Percentiles rank a stretch among this genome's conserved stretches.
Evolutionary conservation across 2,329 filamentous ascomycete species (phyloP).

Genomic region (Macroventuria anomochaeta): DNA sequence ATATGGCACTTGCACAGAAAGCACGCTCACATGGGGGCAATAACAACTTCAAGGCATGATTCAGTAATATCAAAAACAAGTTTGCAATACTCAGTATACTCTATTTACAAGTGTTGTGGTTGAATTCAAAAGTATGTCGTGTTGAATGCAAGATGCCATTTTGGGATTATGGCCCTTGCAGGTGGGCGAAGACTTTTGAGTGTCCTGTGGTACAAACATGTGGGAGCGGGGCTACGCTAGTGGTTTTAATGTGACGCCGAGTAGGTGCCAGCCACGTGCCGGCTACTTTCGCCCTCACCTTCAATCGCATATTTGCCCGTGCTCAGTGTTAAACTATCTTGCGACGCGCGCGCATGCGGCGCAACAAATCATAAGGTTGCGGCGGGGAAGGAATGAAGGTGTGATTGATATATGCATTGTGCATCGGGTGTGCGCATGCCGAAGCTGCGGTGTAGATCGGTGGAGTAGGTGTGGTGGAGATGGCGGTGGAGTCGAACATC

Average conservation of each 20-base stretch:
- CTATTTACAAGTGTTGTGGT: too few species aligned
- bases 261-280: background rate
- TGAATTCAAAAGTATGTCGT: too few species aligned
- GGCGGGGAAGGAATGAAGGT: too few species aligned
- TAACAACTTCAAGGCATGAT: too few species aligned
- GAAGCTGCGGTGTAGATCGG: slow-evolving; percentile 8
- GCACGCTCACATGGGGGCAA: too few species aligned
- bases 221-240: background rate
- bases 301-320: background rate
- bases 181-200: too few species aligned
- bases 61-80: too few species aligned
- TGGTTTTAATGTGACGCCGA: background rate
- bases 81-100: too few species aligned
- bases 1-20: too few species aligned
- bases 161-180: too few species aligned
- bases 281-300: background rate
- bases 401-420: background rate
- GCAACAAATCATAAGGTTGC: background rate
- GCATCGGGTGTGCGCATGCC: background rate
- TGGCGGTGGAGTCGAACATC: background rate
- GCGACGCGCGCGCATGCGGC: too few species aligned
- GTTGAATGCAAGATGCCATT: too few species aligned
- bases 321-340: background rate
- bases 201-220: background rate
- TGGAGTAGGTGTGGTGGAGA: slow-evolving; percentile 1